Percentiles rank a stretch among this genome's conserved stretches.
These are phyloP conservation scores for Wallacemonas sp. DNA, from an alignment of 208 protist species.

Conservation along the genomic window DNA sequence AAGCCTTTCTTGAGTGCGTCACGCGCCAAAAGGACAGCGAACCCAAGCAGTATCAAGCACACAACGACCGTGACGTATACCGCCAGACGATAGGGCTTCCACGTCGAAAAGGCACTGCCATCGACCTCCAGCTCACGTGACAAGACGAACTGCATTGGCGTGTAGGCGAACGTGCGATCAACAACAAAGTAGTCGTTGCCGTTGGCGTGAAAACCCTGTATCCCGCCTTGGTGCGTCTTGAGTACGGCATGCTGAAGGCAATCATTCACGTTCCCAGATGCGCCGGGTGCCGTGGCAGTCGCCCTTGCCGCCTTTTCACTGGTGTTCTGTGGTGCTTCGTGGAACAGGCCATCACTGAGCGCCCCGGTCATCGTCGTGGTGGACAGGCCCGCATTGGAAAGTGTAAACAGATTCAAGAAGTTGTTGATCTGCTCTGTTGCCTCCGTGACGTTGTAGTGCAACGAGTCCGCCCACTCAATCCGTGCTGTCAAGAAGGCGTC, in stretches of 20 bases:
- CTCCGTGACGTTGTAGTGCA: constrained; percentile 22
- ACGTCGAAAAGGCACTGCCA: not conserved
- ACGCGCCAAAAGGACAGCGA: not conserved
- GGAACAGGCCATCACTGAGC: no score
- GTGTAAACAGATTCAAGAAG: constrained; percentile 11
- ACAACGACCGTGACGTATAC: not conserved
- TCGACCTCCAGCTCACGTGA: not conserved
- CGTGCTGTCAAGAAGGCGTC: constrained; percentile 10
- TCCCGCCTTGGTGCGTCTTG: not conserved
- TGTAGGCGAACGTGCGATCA: not conserved
- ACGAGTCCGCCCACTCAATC: constrained; percentile 14
- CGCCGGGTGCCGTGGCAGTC: no score
- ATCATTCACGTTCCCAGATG: no score
- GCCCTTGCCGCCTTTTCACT: no score
- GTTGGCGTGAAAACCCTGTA: not conserved
- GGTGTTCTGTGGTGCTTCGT: no score
- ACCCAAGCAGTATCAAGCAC: not conserved
- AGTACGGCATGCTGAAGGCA: no score
- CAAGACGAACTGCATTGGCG: not conserved
- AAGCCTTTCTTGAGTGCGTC: not conserved
- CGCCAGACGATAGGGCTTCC: not conserved
- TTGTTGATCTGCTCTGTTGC: constrained; percentile 4
- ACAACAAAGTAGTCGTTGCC: not conserved
- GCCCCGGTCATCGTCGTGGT: no score
- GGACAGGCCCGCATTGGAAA: not conserved